Evolutionary conservation across 352 stramenopile genomes (phyloP).

Genomic region (Globisporangium recalcitrans): DNA sequence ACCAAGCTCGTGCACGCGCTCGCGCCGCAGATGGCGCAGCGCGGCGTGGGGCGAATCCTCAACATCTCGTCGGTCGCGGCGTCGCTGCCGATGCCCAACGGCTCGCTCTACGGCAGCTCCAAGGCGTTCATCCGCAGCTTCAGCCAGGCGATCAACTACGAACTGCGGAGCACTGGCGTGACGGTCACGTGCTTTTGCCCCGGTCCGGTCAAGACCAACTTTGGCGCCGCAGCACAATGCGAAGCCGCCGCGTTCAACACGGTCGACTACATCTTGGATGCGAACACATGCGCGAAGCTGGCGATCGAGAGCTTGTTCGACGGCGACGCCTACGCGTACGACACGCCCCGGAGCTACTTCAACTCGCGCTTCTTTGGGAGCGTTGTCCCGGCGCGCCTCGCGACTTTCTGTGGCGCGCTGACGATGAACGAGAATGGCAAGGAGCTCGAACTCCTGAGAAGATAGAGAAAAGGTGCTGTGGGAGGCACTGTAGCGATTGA

Average conservation of each 20-base stretch:
- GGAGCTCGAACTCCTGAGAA: neutral
- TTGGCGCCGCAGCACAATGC: slow-evolving; percentile 32
- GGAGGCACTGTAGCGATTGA: neutral
- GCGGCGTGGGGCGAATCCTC: slow-evolving; percentile 60
- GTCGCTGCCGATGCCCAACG: slow-evolving; percentile 28
- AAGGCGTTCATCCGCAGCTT: slow-evolving; percentile 72
- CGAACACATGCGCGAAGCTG: slow-evolving; percentile 7
- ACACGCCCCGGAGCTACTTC: slow-evolving; percentile 33
- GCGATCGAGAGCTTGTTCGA: slow-evolving; percentile 18
- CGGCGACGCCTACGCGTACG: slow-evolving; percentile 30
- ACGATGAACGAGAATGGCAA: neutral
- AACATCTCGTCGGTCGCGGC: slow-evolving; percentile 49
- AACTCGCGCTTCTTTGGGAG: neutral
- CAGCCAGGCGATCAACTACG: slow-evolving; percentile 64
- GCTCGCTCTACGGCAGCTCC: slow-evolving; percentile 55
- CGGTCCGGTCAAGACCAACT: slow-evolving; percentile 61
- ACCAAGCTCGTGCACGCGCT: slow-evolving; percentile 50
- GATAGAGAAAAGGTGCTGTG: neutral
- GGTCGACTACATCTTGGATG: neutral
- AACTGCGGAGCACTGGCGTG: slow-evolving; percentile 53
- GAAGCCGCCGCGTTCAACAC: slow-evolving; percentile 23
- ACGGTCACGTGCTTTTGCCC: slow-evolving; percentile 64
- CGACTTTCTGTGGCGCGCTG: slow-evolving; percentile 2
- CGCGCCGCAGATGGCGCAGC: slow-evolving; percentile 58
- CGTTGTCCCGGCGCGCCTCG: slow-evolving; percentile 3